Base-by-base conservation (phyloP, 2,329 filamentous ascomycete species). In the Colletotrichum gigasporum region DNA sequence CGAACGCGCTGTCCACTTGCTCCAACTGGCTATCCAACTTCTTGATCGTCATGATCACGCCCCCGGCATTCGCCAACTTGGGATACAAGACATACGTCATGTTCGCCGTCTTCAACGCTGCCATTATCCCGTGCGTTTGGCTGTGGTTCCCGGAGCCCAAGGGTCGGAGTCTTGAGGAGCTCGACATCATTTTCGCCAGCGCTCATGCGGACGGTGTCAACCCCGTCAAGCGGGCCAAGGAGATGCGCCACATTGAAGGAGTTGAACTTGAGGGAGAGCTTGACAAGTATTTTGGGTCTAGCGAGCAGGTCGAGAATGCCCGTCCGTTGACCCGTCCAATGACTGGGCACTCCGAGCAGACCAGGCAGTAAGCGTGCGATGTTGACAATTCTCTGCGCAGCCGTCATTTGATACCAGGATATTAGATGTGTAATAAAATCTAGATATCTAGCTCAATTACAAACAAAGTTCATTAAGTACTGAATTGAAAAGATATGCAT, bases 21-120 rank as follows among this genome's bases (percentile, higher is more conserved):
- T 83, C 82, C 35, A 88, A 88, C 74, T 88, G 86, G 85, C 77
- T 85, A 14, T 85, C 83, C 75, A 87, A 88, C 74, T 90, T 90
- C 74, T 78, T 90, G 71, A 86, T 91, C 22, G 88, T 91, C 51
- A 88, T 90, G 83, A 85, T 90, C 52, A 89, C 87, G 0, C 88
- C 87, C 0, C 82, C 86, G 6, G 85, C 87, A 5, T 87, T 90
- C 59, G 70, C 77, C 50, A 83, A 80, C 50, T 78, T 87, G 3
- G 78, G 80, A 5, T 87, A 83, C 78, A 80, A 79, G 56, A 87
- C 83, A 55, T 87, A 84, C 71, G 78, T 86, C 44, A 82, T 87
- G 67, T 88, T 84, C 73, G 82, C 83, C 2, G 78, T 80, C n/a
- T 79, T 85, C 69, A 86, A 85, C 73, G 82, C 80, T 35, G 74